Base-by-base conservation (phyloP, 2,329 filamentous ascomycete species). In the Bisporella sp. region DNA sequence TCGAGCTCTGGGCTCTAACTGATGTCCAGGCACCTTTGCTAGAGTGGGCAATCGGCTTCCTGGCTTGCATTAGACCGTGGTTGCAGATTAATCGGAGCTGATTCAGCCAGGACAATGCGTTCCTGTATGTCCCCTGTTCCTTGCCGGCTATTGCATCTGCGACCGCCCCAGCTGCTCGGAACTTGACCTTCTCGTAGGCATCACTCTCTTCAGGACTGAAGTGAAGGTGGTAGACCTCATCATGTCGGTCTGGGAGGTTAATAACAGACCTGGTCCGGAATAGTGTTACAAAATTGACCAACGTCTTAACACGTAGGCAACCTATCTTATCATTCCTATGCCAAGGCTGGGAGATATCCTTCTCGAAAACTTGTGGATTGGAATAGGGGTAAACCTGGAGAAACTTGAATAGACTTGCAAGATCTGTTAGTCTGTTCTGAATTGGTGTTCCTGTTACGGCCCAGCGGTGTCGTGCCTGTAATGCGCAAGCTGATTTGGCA, bases 391-490 rank as follows among this genome's bases (percentile, higher is more conserved):
- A 55, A 0, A 63, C 66, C 4, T 61, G 60, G 9, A 76, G 59
- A 48, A 76, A 77, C 21, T 66, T 67, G 1, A 77, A 58, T 0
- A 76, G 62, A 0, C 64, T 62, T 0, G 66, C 62, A 5, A 77
- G 61, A 43, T 77, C 74, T 1, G 58, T 58, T 0, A 75, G 61
- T 0, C 60, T 59, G 41, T 77, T 77, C 42, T 76, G 73, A 1
- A 77, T 70, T 0, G 74, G 73, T 0, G 74, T 77, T 0, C 73
- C 73, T 0, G 71, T 75, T 0, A 77, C 66, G 1, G 68, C 70
- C 74, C 73, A 77, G 6, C 73, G 65, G 1, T 59, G 13, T 5
- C 61, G 49, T 0, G 68, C 61, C 0, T 68, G 53, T 0, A 77
- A 60, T 2, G 61, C 61, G 32, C 65, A 72, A 0, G 70, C 57